Evolutionary conservation across 176 grass and related monocot genomes (phyloP).

Genomic region (Musa itinerans): DNA sequence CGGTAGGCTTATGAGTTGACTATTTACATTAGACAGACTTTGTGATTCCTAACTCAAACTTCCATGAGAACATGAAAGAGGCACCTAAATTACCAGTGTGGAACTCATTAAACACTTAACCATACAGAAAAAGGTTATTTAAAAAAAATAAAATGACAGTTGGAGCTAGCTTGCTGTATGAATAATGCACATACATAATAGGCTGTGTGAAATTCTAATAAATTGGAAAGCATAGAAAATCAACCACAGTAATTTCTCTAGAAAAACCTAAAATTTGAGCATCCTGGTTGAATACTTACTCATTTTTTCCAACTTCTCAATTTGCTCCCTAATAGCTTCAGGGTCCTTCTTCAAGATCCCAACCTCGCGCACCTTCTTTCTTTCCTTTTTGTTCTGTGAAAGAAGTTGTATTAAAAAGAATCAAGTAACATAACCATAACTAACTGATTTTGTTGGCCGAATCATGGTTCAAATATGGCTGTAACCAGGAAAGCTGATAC

Average conservation of each 20-base stretch:
- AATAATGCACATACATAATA: too few relatives aligned
- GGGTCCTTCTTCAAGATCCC: constrained; percentile 50
- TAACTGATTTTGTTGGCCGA: not conserved
- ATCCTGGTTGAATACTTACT: constrained; percentile 46
- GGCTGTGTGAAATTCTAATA: too few relatives aligned
- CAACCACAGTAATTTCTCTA: not conserved
- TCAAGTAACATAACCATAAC: constrained; percentile 7
- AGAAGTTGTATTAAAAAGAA: constrained; percentile 10
- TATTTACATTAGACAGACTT: too few relatives aligned
- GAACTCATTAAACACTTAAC: too few relatives aligned
- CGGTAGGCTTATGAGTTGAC: too few relatives aligned
- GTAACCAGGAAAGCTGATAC: not conserved
- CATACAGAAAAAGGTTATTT: too few relatives aligned
- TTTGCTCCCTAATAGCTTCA: constrained; percentile 71
- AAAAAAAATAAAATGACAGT: too few relatives aligned
- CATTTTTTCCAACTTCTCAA: constrained; percentile 93
- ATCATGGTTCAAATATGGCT: not conserved
- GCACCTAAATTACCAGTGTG: too few relatives aligned
- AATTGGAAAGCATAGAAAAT: not conserved
- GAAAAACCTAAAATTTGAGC: not conserved
- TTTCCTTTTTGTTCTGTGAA: constrained; percentile 8
- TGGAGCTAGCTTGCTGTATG: too few relatives aligned
- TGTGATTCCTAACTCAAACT: too few relatives aligned
- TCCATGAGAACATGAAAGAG: too few relatives aligned
- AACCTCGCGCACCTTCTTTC: not conserved